phyloP scores from a whole-genome alignment of 345 rosid genomes.

The Barbarea vulgaris region DNA sequence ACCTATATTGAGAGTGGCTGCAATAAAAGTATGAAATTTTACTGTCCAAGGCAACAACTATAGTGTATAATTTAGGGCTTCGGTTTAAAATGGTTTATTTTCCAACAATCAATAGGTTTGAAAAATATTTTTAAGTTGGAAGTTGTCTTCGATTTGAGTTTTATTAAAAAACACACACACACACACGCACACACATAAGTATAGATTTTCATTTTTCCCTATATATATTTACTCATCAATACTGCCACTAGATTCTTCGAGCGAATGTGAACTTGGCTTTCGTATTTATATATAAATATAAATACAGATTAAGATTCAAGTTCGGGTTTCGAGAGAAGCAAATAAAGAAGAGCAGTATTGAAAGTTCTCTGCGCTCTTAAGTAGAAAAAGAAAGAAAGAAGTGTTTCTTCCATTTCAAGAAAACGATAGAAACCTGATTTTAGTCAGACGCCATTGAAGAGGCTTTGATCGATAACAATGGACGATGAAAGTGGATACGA shows the following conservation, averaged over 20 bases:
- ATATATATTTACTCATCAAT: not conserved
- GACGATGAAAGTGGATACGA: not conserved
- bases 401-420: conserved; percentile 13
- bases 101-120: no score
- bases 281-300: not conserved
- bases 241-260: conserved; percentile 9
- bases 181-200: no score
- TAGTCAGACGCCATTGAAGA: conserved; percentile 9
- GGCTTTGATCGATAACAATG: conserved; percentile 15
- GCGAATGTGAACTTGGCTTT: not conserved
- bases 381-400: not conserved
- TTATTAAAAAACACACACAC: not conserved
- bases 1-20: not conserved
- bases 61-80: no score
- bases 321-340: not conserved
- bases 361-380: not conserved
- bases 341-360: not conserved
- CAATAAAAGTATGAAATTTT: not conserved
- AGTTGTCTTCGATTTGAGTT: not conserved
- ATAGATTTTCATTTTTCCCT: no score
- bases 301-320: conserved; percentile 4
- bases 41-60: not conserved
- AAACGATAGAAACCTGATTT: conserved; percentile 2
- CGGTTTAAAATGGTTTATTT: no score
- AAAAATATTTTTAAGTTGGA: no score